These are phyloP conservation scores for Phytopythium kandeliae DNA, from an alignment of 352 stramenopile genomes.

Conservation along the genomic window DNA sequence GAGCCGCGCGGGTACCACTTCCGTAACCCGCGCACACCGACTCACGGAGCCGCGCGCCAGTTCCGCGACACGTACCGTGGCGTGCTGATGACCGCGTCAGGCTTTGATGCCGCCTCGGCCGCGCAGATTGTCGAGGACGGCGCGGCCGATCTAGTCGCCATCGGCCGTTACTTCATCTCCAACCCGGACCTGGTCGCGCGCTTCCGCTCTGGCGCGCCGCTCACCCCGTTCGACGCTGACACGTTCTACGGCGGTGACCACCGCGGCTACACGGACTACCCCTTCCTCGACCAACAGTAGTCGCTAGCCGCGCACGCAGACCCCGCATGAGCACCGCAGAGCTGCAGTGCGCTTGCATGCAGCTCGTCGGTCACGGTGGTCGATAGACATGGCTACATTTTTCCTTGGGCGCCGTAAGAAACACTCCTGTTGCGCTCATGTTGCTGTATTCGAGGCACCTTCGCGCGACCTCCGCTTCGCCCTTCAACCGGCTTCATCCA, in stretches of 20 bases:
- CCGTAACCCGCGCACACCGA: slow-evolving; percentile 23
- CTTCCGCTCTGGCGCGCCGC: slow-evolving; percentile 31
- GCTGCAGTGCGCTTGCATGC: too few relatives aligned
- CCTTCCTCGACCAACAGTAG: slow-evolving; percentile 18
- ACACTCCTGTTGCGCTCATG: neutral
- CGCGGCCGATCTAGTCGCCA: slow-evolving; percentile 52
- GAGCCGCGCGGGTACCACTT: slow-evolving; percentile 48
- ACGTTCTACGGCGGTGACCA: slow-evolving; percentile 44
- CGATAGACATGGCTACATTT: slow-evolving; percentile 3
- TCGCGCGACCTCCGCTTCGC: neutral
- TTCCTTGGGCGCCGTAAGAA: neutral
- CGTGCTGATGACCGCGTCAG: slow-evolving; percentile 48
- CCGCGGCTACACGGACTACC: slow-evolving; percentile 50
- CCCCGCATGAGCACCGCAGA: too few relatives aligned
- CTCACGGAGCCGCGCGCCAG: slow-evolving; percentile 31
- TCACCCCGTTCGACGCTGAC: slow-evolving; percentile 36
- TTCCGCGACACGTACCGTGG: slow-evolving; percentile 65
- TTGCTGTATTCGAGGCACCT: neutral
- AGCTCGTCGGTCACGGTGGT: neutral
- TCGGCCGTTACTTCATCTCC: slow-evolving; percentile 67
- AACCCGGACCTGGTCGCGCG: slow-evolving; percentile 69
- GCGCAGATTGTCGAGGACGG: slow-evolving; percentile 44
- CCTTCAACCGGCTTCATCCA: neutral
- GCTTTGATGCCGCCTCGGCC: slow-evolving; percentile 44
- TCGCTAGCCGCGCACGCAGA: too few relatives aligned